Percentiles rank a stretch among this genome's conserved stretches.
These are phyloP conservation scores for Trifolium subterraneum DNA, from an alignment of 306 rosid species.

Conservation along the genomic window DNA sequence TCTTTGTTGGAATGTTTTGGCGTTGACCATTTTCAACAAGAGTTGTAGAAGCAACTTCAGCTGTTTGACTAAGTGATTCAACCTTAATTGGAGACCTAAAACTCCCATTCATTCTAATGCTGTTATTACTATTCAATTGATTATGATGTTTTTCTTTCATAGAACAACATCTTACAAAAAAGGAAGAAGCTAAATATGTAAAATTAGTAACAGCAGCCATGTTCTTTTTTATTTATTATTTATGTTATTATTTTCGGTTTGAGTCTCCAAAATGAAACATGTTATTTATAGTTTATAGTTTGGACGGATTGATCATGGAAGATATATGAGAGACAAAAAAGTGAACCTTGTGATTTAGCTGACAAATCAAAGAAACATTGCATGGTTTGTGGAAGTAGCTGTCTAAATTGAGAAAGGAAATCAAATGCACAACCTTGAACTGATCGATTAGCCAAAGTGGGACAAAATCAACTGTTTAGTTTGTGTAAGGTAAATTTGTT, in stretches of 20 bases:
- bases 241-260: no score
- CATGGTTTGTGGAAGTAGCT: constrained; percentile 25
- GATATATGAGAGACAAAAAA: constrained; percentile 42
- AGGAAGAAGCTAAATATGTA: constrained; percentile 38
- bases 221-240: no score
- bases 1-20: constrained; percentile 82
- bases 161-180: constrained; percentile 52
- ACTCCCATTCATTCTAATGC: constrained; percentile 61
- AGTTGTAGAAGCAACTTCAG: constrained; percentile 41
- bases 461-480: constrained; percentile 43
- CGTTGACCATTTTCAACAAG: constrained; percentile 55
- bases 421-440: constrained; percentile 36
- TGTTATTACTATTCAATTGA: constrained; percentile 40
- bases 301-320: constrained; percentile 42
- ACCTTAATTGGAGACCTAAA: constrained; percentile 42
- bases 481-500: constrained; percentile 36
- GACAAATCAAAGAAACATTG: constrained; percentile 47
- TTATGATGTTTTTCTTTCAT: constrained; percentile 50
- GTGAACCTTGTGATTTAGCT: constrained; percentile 42
- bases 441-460: constrained; percentile 36
- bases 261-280: no score
- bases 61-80: constrained; percentile 46
- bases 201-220: constrained; percentile 51
- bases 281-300: constrained; percentile 35
- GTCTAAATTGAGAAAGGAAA: constrained; percentile 32